Percentiles rank a stretch among this genome's conserved stretches.
Evolutionary conservation across 805 yeast genomes (phyloP).

Genomic region (Kodamaea fukazawae): DNA sequence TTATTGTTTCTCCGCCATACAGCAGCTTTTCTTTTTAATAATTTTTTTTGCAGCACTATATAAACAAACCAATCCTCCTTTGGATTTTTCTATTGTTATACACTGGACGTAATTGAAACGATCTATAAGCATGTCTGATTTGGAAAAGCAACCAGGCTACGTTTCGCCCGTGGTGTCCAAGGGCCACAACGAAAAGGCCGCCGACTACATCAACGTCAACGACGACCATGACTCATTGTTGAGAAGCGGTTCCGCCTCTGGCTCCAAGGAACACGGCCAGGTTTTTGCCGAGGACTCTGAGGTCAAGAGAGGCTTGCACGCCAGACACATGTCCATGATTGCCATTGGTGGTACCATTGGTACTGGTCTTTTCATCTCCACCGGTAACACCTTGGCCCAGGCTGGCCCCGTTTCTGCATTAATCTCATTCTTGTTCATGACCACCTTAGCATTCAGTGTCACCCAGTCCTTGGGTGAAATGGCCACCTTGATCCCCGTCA

Average conservation of each 20-base stretch:
- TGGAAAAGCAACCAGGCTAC: conserved; percentile 1
- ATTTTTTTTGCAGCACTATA: no score
- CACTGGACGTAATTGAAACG: no score
- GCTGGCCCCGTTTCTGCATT: conserved; percentile 73
- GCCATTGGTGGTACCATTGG: conserved; percentile 82
- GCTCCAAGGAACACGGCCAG: neutral
- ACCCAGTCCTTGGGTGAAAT: conserved; percentile 76
- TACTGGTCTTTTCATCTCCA: conserved; percentile 71
- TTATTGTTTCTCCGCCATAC: no score
- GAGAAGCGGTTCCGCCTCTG: neutral
- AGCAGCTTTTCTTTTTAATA: no score
- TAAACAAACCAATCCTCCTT: no score
- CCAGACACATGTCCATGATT: conserved; percentile 70
- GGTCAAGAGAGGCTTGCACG: conserved; percentile 58
- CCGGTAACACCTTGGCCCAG: conserved; percentile 48
- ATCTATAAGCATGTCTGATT: conserved; percentile 1
- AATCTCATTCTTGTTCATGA: conserved; percentile 65
- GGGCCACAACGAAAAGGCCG: conserved; percentile 13
- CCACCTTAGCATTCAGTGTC: conserved; percentile 60
- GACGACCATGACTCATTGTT: conserved; percentile 6
- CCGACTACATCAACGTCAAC: conserved; percentile 17
- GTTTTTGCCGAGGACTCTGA: conserved; percentile 19
- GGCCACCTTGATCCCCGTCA: conserved; percentile 74
- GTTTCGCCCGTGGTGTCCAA: conserved; percentile 9
- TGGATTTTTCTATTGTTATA: no score